Conservation (phyloP, 1,139 yeast species). For the Nakaseomyces bracarensis region DNA sequence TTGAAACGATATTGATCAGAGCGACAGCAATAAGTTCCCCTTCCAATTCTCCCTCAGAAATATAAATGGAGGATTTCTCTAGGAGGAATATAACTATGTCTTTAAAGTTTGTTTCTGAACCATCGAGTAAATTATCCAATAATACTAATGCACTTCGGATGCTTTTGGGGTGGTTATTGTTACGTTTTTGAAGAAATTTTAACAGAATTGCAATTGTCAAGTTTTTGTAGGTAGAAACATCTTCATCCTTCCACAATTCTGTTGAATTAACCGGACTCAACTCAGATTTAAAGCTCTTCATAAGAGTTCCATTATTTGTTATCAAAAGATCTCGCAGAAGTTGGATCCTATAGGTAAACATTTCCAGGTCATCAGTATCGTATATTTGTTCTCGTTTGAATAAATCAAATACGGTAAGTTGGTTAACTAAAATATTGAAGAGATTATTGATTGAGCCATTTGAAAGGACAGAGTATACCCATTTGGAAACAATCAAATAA, state of each 20-base stretch:
- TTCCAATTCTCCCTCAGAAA: conserved; percentile 21
- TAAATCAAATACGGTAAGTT: conserved; percentile 24
- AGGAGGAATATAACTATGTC: conserved; percentile 34
- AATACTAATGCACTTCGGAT: conserved; percentile 37
- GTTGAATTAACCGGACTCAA: conserved; percentile 42
- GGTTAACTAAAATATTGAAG: conserved; percentile 39
- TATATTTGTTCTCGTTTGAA: conserved; percentile 20
- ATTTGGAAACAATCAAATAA: conserved; percentile 43
- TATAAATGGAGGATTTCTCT: conserved; percentile 29
- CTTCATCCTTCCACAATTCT: conserved; percentile 36
- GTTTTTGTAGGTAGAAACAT: conserved; percentile 55
- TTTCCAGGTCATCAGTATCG: conserved; percentile 46
- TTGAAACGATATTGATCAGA: conserved; percentile 27
- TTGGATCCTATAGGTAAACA: conserved; percentile 50
- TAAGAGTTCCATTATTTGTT: conserved; percentile 37
- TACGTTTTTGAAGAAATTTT: conserved; percentile 36
- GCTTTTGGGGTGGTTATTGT: conserved; percentile 30
- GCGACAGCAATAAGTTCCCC: conserved; percentile 30
- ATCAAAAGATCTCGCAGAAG: conserved; percentile 45
- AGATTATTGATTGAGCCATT: conserved; percentile 53
- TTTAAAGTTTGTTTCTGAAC: conserved; percentile 46
- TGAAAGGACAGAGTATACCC: conserved; percentile 46
- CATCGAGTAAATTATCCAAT: conserved; percentile 43
- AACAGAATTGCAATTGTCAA: conserved; percentile 42
- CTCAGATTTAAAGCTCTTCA: conserved; percentile 46